Base-by-base conservation (phyloP, 768 basidiomycete species). In the Auriscalpium microsporum region DNA sequence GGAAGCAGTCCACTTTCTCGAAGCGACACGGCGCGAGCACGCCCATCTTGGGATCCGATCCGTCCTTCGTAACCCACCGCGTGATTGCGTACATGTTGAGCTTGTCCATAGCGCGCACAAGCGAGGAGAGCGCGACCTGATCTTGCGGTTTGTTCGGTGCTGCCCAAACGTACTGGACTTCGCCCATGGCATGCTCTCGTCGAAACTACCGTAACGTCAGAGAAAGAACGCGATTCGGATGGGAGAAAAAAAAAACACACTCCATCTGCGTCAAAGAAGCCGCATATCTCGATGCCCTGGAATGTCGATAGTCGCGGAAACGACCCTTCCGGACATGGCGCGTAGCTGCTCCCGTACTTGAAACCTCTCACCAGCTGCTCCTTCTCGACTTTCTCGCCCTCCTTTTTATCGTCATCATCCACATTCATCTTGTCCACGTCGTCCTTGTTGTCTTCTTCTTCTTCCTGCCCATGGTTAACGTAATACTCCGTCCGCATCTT, bases 321-420 rank as follows among this genome's bases (percentile, higher is more conserved):
- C 52, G 85, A 83, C n/a, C 83, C 90, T 51, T 91, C 90, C 2
- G 90, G 87, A 69, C 86, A 86, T 0, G 90, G 91, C 3, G 82
- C 87, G 68, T 91, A 94, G 1, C 89, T 87, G 2, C 90, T 79
- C 17, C 94, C 94, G 64, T 96, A 95, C 70, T 89, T 88, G 75
- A 88, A 94, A 2, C 90, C 92, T 60, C 77, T 73, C 21, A 90
- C 75, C 8, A 94, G 81, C 38, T 92, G 79, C 62, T 90, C 87
- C 68, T 86, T 87, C 65, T 89, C 84, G 7, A 90, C 80, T 57
- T 78, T 79, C 63, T 80, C 77, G 23, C 74, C 55, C 14, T 66
- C 67, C 10, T 71, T 68, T 23, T 70, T 68, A 45, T 74, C 72
- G 23, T 67, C 63, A 28, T 50, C 64, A 34, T 65, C 66, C 21